Conservation (phyloP, 2,329 filamentous ascomycete genomes). For the Chaetomium strumarium region DNA sequence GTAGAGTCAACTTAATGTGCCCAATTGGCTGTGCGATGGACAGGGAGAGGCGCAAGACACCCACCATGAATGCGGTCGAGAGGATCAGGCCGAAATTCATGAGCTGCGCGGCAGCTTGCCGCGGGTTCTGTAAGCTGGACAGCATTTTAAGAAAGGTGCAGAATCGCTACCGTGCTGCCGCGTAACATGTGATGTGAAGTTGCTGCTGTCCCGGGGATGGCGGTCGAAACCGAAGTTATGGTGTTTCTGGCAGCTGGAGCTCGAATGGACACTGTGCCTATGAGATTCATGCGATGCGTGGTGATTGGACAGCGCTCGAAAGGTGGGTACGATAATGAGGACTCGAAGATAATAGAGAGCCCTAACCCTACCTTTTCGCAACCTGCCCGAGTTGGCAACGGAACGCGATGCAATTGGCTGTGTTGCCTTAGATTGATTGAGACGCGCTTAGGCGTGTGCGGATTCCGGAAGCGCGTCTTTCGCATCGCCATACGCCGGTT, state of each 20-base stretch:
- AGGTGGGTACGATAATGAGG: too few species aligned
- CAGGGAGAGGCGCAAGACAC: constrained; percentile 17
- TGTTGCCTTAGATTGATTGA: too few species aligned
- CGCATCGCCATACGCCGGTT: too few species aligned
- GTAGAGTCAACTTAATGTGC: constrained; percentile 19
- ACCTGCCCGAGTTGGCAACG: too few species aligned
- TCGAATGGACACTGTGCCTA: constrained; percentile 19
- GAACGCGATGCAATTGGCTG: too few species aligned
- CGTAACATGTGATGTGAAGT: background rate
- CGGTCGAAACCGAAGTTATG: background rate
- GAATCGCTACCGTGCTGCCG: background rate
- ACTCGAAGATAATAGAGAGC: too few species aligned
- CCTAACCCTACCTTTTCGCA: too few species aligned
- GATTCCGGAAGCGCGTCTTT: too few species aligned
- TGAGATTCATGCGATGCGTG: constrained; percentile 17
- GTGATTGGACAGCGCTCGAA: constrained; percentile 18
- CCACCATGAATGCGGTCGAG: constrained; percentile 83
- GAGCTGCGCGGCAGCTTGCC: constrained; percentile 73
- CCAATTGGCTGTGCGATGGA: too few species aligned
- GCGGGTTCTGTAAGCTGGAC: constrained; percentile 64
- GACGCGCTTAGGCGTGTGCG: too few species aligned
- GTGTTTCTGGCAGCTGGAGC: background rate
- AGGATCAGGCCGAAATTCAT: constrained; percentile 89
- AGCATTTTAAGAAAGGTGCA: constrained; percentile 49
- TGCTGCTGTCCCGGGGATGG: constrained; percentile 1